These are phyloP conservation scores for Thalassiosira sp. DNA, from an alignment of 352 stramenopile genomes.

Conservation along the genomic window DNA sequence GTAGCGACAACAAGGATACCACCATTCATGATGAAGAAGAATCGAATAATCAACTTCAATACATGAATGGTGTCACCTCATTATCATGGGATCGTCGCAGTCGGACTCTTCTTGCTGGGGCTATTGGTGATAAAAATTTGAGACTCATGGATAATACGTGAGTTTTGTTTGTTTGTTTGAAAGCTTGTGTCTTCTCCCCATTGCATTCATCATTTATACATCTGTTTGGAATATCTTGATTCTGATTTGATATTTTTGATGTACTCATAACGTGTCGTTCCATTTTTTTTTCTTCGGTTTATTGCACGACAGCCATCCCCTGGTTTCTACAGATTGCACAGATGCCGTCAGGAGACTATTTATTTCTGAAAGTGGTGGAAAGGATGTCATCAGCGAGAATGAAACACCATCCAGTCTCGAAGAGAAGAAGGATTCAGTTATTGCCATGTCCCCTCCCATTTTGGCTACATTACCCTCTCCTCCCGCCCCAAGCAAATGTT, in stretches of 20 bases:
- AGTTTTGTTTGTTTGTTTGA: slow-evolving; percentile 7
- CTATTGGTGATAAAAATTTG: slow-evolving; percentile 52
- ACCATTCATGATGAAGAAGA: background rate
- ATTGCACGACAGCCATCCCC: slow-evolving; percentile 45
- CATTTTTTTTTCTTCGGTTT: background rate
- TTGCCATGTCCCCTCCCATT: slow-evolving; percentile 10
- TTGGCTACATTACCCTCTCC: slow-evolving; percentile 5
- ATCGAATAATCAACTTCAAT: slow-evolving; percentile 11
- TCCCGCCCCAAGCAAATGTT: too few species aligned
- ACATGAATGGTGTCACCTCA: slow-evolving; percentile 61
- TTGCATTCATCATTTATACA: too few species aligned
- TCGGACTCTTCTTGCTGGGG: slow-evolving; percentile 55
- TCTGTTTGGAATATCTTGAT: slow-evolving; percentile 7
- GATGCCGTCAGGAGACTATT: slow-evolving; percentile 7
- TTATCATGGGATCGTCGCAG: slow-evolving; percentile 61
- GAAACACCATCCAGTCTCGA: background rate
- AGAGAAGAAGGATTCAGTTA: slow-evolving; percentile 5
- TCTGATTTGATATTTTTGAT: too few species aligned
- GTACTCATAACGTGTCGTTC: too few species aligned
- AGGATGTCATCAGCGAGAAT: background rate
- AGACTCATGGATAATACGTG: slow-evolving; percentile 69
- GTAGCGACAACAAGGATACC: background rate
- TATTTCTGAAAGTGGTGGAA: background rate
- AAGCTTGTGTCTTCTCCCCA: too few species aligned
- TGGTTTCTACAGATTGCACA: slow-evolving; percentile 29